phyloP scores from a whole-genome alignment of 192 early-diverging fungal genomes.

The Rhizophlyctis rosea region DNA sequence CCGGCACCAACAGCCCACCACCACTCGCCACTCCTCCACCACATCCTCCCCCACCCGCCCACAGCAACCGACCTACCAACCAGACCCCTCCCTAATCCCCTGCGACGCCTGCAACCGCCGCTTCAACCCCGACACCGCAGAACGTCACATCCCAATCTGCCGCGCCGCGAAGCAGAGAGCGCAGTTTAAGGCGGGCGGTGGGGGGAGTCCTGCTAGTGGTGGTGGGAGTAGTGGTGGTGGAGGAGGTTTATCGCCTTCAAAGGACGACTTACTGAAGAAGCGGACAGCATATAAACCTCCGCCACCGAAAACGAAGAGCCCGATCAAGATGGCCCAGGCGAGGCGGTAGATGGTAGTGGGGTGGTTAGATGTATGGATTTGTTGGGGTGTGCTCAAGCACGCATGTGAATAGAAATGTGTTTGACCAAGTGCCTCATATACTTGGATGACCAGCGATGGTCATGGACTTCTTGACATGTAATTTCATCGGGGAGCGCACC shows the following conservation, averaged over 20 bases:
- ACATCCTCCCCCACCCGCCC: not conserved
- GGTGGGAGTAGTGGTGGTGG: not conserved
- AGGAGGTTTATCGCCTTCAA: slow-evolving; percentile 10
- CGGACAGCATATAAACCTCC: slow-evolving; percentile 37
- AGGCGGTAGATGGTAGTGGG: too few relatives aligned
- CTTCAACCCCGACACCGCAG: slow-evolving; percentile 50
- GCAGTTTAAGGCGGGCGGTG: slow-evolving; percentile 12
- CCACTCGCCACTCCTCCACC: not conserved
- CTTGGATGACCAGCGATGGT: too few relatives aligned
- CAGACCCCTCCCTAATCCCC: slow-evolving; percentile 43
- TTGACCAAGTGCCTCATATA: too few relatives aligned
- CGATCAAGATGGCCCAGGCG: too few relatives aligned
- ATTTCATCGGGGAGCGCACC: too few relatives aligned
- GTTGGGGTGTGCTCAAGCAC: too few relatives aligned
- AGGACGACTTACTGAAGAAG: slow-evolving; percentile 39
- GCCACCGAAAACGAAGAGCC: slow-evolving; percentile 18
- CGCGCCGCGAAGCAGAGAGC: slow-evolving; percentile 39
- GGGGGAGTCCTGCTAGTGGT: not conserved
- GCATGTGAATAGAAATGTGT: too few relatives aligned
- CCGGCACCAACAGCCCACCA: not conserved
- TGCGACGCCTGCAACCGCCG: slow-evolving; percentile 44
- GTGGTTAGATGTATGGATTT: too few relatives aligned
- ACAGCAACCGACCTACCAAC: slow-evolving; percentile 19
- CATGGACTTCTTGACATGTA: too few relatives aligned
- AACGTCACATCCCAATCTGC: slow-evolving; percentile 53